Base-by-base conservation (phyloP, 345 rosid species). In the Salix brachista region DNA sequence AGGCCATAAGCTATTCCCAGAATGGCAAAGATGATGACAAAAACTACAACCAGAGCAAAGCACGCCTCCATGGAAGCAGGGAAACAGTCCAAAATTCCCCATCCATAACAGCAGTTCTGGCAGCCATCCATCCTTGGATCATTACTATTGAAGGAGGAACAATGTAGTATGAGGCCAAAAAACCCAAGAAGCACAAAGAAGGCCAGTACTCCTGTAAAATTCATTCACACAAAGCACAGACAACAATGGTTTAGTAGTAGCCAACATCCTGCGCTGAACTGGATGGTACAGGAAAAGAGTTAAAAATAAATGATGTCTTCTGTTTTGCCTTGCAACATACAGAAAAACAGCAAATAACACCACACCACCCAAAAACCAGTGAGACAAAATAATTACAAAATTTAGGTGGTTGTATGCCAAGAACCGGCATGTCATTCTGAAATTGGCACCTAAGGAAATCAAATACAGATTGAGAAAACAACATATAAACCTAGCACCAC, bases 31-130 rank as follows among this genome's bases (percentile, higher is more conserved):
- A 96, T 91, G 77, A 96, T 91, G 18, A 96, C 89, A 83, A 96
- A 96, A 69, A 96, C 93, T 54, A 93, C 36, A 62, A 90, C 91
- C 67, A 93, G 85, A 26, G 94, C 94, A 79, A 96, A 91, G 80
- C 97, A 91, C 32, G 97, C 98, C 83, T 96, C 99, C 97, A 96
- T 84, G 3, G 98, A 92, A 26, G 97, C 97, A 67, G 98, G 99
- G 84, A 96, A 96, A 79, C 97, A 91, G 78, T 95, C 97, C 84
- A 95, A 86, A 81, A 93, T 85, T 46, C 98, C 98, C 99, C 97
- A 91, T 52, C 99, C 98, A 73, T 96, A 96, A 80, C 97, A 96
- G 89, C 98, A 91, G 80, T 93, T 91, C 82, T 91, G 98, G 84
- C 99, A 93, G 65, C 94, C 93, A 72, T 91, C 94, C 97, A 93